Percentiles rank a stretch among this genome's conserved stretches.
phyloP scores from a whole-genome alignment of 352 stramenopile species.

The Phytophthora hybrid region DNA sequence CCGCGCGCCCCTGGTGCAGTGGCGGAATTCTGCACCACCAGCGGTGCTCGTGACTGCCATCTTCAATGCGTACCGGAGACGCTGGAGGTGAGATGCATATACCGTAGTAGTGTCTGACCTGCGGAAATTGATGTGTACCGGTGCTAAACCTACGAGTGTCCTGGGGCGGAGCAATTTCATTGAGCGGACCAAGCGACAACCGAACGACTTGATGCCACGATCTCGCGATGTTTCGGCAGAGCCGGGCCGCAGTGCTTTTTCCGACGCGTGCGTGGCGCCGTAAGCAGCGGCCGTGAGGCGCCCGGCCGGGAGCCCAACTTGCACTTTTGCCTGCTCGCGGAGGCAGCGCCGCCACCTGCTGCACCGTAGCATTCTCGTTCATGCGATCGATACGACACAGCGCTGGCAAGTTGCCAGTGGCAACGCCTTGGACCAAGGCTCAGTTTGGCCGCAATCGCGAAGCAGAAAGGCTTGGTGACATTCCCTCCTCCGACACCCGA shows the following conservation, averaged over 20 bases:
- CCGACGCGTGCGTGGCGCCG: constrained; percentile 22
- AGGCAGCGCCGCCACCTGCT: constrained; percentile 18
- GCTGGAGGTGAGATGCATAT: not conserved
- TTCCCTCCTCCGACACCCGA: not conserved
- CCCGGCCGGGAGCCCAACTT: constrained; percentile 22
- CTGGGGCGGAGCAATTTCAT: constrained; percentile 19
- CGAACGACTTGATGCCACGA: constrained; percentile 31
- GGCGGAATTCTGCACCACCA: no score
- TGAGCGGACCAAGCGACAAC: constrained; percentile 27
- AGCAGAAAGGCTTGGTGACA: constrained; percentile 13
- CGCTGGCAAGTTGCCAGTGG: no score
- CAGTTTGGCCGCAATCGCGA: not conserved
- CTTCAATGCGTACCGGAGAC: constrained; percentile 16
- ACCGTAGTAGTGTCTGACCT: not conserved
- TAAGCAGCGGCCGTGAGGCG: constrained; percentile 16
- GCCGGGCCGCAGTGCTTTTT: constrained; percentile 24
- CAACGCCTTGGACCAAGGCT: no score
- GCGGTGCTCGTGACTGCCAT: not conserved
- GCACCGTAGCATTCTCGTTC: not conserved
- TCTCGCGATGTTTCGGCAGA: constrained; percentile 17
- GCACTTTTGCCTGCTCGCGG: constrained; percentile 28
- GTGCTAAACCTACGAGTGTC: not conserved
- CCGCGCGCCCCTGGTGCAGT: constrained; percentile 5
- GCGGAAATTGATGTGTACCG: constrained; percentile 23
- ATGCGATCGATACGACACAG: not conserved